Evolutionary conservation across 768 basidiomycete genomes (phyloP), one percentile per base, ranked within the genome.

Genomic region (Mycena pura): DNA sequence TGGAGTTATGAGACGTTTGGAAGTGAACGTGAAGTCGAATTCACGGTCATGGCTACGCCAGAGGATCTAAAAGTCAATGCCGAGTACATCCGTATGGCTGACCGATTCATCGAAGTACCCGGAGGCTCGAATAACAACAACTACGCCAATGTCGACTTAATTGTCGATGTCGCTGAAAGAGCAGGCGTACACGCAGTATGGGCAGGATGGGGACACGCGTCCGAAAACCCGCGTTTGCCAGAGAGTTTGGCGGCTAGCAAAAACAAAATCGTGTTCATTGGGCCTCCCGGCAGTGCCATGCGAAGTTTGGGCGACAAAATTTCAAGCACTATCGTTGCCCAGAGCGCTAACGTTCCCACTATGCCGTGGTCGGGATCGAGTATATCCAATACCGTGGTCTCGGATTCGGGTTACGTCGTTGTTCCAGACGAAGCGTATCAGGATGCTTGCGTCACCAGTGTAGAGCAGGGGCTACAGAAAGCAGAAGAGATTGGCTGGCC

Each of bases 1-100:
- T 99, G 97, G 97, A 95, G 93, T 71, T 99, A 99, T 79, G 97
- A 99, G 79, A 95, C 96, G 0, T 99, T 99, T 77, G 97, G 97
- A 61, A 88, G 88, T 54, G 97, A 99, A 73, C 90, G 94, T 67
- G 93, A 92, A 54, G 85, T 99, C 78, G 96, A 99, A 75, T 99
- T 99, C 82, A 96, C 95, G 36, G 97, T 99, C 61, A 99, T 99
- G 97, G 95, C 97, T 49, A 99, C 97, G 13, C 97, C 97, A 22
- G 97, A 99, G 74, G 96, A 98, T 79, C 82, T 99, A 65, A 94
- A 95, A 76, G 96, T 98, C 75, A 99, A 99, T 70, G 97, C 97
- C 29, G 97, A 99, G 71, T 99, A 99, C 77, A 99, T 99, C 75
- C 91, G 97, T 63, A 99, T 99, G 97, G 97, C 97, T 40, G 97